phyloP scores from a whole-genome alignment of 1,139 yeast genomes.

The Taiozyma sp. region DNA sequence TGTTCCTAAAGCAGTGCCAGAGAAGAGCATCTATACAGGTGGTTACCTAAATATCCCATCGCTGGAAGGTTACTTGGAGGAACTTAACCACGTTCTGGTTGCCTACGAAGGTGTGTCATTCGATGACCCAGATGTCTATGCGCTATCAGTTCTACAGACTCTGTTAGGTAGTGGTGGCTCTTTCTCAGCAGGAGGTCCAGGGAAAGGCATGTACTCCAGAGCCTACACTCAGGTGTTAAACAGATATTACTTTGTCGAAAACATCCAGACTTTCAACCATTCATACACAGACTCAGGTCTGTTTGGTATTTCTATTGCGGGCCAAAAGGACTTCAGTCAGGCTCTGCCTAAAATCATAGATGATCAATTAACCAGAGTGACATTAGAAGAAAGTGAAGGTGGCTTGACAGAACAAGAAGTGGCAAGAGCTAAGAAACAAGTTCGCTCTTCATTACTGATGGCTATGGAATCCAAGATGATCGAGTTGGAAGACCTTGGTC shows the following conservation, averaged over 20 bases:
- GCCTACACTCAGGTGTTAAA: conserved; percentile 88
- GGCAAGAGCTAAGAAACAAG: conserved; percentile 85
- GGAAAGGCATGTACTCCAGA: conserved; percentile 97
- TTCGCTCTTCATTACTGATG: conserved; percentile 86
- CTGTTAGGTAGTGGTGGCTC: conserved; percentile 98
- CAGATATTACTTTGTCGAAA: conserved; percentile 88
- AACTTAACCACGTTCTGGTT: conserved; percentile 79
- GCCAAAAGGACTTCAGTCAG: conserved; percentile 83
- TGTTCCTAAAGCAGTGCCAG: conserved; percentile 30
- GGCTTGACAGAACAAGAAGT: conserved; percentile 71
- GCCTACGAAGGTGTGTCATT: conserved; percentile 89
- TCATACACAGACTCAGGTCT: conserved; percentile 88
- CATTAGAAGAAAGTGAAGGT: conserved; percentile 40
- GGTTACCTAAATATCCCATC: conserved; percentile 72
- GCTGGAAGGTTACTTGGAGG: conserved; percentile 71
- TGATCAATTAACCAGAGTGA: conserved; percentile 63
- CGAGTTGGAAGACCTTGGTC: conserved; percentile 88
- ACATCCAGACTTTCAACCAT: conserved; percentile 85
- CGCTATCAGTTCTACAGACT: conserved; percentile 86
- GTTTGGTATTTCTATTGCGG: conserved; percentile 84
- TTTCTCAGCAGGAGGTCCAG: conserved; percentile 99
- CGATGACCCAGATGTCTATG: conserved; percentile 82
- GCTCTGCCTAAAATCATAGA: conserved; percentile 79
- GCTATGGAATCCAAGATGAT: conserved; percentile 90
- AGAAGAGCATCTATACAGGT: conserved; percentile 67